phyloP scores from a whole-genome alignment of 495 filamentous ascomycete species.

The Pseudoneurospora amorphoporcata region DNA sequence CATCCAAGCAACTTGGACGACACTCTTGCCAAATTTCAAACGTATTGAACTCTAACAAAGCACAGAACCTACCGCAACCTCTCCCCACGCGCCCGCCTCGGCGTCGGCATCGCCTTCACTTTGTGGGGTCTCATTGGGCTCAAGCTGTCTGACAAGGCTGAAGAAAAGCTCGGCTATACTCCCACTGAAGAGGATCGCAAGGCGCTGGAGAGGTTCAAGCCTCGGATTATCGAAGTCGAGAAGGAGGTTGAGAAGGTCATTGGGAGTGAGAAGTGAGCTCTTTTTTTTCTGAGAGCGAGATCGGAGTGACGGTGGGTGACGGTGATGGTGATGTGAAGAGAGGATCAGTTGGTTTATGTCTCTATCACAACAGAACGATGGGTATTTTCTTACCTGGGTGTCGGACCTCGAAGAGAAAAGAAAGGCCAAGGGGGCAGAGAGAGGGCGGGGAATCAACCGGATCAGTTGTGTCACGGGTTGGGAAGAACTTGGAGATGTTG shows the following conservation, averaged over 20 bases:
- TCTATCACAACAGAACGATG: not conserved
- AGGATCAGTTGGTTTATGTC: not conserved
- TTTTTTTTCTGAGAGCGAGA: not conserved
- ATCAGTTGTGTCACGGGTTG: too few species aligned
- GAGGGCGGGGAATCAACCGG: too few species aligned
- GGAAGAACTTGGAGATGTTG: too few species aligned
- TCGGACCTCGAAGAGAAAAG: not conserved
- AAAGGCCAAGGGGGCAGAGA: not conserved
- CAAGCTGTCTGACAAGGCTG: slow-evolving; percentile 28
- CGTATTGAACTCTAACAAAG: too few species aligned
- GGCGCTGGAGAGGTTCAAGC: slow-evolving; percentile 25
- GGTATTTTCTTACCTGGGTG: not conserved
- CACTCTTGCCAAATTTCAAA: too few species aligned
- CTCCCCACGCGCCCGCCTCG: slow-evolving; percentile 23
- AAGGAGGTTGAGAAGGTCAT: slow-evolving; percentile 3
- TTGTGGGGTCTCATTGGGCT: slow-evolving; percentile 35
- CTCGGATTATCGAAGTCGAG: slow-evolving; percentile 30
- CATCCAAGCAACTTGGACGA: too few species aligned
- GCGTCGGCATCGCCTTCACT: slow-evolving; percentile 31
- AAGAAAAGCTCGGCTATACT: slow-evolving; percentile 31
- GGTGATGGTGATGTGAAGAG: not conserved
- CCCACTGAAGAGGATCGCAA: slow-evolving; percentile 36
- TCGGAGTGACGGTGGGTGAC: not conserved
- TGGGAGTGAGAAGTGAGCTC: not conserved
- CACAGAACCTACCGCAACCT: slow-evolving; percentile 26